Conservation (phyloP, 2,329 filamentous ascomycete species). For the Claviceps pusilla region DNA sequence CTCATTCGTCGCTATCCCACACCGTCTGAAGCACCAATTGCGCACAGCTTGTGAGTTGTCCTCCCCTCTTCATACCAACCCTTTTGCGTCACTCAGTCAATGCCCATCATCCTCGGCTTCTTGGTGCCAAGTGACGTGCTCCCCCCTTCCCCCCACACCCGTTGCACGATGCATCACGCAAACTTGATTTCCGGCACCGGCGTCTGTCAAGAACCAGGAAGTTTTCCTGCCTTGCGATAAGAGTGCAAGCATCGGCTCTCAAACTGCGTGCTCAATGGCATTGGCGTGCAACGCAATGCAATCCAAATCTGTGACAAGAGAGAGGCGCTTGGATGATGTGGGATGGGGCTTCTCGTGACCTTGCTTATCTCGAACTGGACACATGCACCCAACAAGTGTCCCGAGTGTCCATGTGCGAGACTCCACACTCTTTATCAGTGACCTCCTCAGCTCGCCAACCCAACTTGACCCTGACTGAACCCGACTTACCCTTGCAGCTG, state of each 20-base stretch:
- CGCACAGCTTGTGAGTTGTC: slow-evolving; percentile 5
- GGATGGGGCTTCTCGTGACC: background rate
- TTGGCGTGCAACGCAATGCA: background rate
- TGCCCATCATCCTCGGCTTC: background rate
- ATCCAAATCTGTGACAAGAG: background rate
- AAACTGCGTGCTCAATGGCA: background rate
- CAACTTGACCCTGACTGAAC: background rate
- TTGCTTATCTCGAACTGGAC: slow-evolving; percentile 5
- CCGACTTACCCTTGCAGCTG: background rate
- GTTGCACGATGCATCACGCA: background rate
- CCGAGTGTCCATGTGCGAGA: background rate
- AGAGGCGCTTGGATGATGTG: no score
- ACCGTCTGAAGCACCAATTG: slow-evolving; percentile 1
- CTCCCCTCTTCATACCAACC: background rate
- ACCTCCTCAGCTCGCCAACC: background rate
- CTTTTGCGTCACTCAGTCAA: background rate
- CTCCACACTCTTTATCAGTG: slow-evolving; percentile 3
- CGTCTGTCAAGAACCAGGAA: background rate
- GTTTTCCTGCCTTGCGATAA: background rate
- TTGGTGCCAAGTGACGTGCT: background rate
- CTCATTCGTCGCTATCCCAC: background rate
- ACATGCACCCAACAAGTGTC: background rate
- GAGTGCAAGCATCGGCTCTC: background rate
- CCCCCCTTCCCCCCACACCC: background rate
- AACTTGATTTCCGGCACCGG: no score